Base-by-base conservation (phyloP, 1,284 basidiomycete species). In the Ceratobasidium sp. region DNA sequence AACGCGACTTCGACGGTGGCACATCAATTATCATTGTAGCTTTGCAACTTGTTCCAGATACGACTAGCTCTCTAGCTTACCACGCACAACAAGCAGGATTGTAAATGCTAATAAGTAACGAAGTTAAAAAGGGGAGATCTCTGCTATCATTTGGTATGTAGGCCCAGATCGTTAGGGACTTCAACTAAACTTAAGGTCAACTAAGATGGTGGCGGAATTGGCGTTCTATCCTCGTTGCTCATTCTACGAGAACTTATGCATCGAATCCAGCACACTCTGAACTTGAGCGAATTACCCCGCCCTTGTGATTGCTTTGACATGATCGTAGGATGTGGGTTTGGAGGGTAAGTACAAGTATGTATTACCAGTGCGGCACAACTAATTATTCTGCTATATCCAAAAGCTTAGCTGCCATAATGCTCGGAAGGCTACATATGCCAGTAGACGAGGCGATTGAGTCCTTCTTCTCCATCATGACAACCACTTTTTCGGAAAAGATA, bases 391-490 rank as follows among this genome's bases (percentile, higher is more conserved):
- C 7, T 44, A n/a, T 65, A 15, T 26, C n/a, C 23, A 26, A 61
- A 17, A 84, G 83, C 0, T 80, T 85, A 6, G 80, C 84, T 46
- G 82, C 84, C 6, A 78, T 85, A 13, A 80, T 85, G 59, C 78
- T 85, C 9, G 85, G 84, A 13, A 81, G 84, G 10, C 79, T 85
- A 23, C 79, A 81, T 7, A 78, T 84, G 46, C 80, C 82, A 59
- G 83, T 83, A 52, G 77, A 77, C 15, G 81, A 82, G 4, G 65
- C 73, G 40, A 76, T 77, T 23, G 73, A 69, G 15, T n/a, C 28
- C 12, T 77, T 77, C 40, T 40, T 40, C 6, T n/a, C 23, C 10
- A 40, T 79, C 20, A 40, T 52, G 7, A 44, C 38, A 7, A 64
- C 46, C 6, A 75, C 62, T 9, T 79, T 77, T 48, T 62, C 62